Base-by-base conservation (phyloP, 2,329 filamentous ascomycete species). In the Ascomycota sp. region DNA sequence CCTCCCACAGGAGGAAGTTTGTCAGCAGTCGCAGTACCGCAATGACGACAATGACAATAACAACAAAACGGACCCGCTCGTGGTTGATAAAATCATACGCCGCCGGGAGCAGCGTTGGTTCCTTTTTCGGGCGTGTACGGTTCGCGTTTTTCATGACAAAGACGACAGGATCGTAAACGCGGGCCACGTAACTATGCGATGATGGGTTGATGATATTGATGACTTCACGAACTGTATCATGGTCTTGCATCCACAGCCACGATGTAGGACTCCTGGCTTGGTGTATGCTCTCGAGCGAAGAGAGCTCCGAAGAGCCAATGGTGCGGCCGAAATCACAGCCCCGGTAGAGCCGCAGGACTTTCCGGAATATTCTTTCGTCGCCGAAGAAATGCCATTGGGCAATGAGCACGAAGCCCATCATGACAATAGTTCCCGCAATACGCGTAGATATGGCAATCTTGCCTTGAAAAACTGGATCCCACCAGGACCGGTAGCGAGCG, bases 301-400 rank as follows among this genome's bases (percentile, higher is more conserved):
- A 47, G 4, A 40, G 36, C 25, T 44, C 45, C 8, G 42, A 55
- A 21, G 21, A 50, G 45, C 30, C 47, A 48, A 15, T 49, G 32
- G 13, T 26, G 8, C 38, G 37, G 7, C 31, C 23, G 7, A 30
- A 23, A 5, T 37, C 33, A 4, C 35, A 28, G 3, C 35, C 35
- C 35, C 32, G 39, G 32, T 38, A 41, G n/a, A 46, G 25, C 8
- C 43, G 40, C n/a, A 36, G 27, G 13, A 48, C 27, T 24, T 44
- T 42, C 22, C 45, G 38, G 9, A 45, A 32, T 8, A 63, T 40
- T 28, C 59, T 62, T 31, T 63, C 62, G 28, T 63, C 63, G 27
- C 75, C 72, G 37, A 78, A 76, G 38, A 83, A 83, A 42, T 85
- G 79, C 61, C 73, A 79, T 39, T 85, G 79, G 1, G 79, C 68